phyloP scores from a whole-genome alignment of 805 yeast species.

The Starmerella tilneyi region DNA sequence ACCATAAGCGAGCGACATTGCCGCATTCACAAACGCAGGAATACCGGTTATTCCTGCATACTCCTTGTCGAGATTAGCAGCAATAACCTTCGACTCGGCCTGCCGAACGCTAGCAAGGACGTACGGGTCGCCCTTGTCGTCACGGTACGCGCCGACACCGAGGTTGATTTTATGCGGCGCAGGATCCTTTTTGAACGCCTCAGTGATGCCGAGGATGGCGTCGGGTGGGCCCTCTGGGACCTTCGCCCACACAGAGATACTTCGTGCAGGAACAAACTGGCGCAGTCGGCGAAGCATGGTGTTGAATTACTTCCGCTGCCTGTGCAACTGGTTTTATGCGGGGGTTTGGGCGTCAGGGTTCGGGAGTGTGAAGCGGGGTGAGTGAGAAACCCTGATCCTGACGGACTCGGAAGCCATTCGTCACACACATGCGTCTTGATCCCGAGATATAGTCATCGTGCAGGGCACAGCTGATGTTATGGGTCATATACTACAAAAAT shows the following conservation, averaged over 20 bases:
- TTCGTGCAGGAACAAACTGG: slow-evolving; percentile 3
- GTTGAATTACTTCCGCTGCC: not conserved
- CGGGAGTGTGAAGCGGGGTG: slow-evolving; percentile 4
- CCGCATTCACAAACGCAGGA: slow-evolving; percentile 52
- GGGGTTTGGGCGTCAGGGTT: slow-evolving; percentile 5
- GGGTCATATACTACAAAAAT: not conserved
- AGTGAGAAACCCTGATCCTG: not conserved
- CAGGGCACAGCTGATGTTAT: not conserved
- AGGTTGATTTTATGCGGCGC: slow-evolving; percentile 41
- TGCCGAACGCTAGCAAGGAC: slow-evolving; percentile 64
- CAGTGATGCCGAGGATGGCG: slow-evolving; percentile 66
- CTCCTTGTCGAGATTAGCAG: slow-evolving; percentile 57
- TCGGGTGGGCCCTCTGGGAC: slow-evolving; percentile 67
- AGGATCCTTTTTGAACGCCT: slow-evolving; percentile 57
- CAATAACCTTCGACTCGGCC: slow-evolving; percentile 48
- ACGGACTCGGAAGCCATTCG: slow-evolving; percentile 3
- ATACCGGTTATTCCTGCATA: slow-evolving; percentile 81
- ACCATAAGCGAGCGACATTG: slow-evolving; percentile 62
- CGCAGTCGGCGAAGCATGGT: slow-evolving; percentile 1
- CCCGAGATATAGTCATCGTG: not conserved
- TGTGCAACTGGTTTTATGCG: slow-evolving; percentile 3
- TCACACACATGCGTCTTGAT: not conserved
- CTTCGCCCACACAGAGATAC: slow-evolving; percentile 32
- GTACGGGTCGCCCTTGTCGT: slow-evolving; percentile 77
- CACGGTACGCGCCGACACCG: slow-evolving; percentile 92